These are phyloP conservation scores for Andrographis paniculata DNA, from an alignment of 305 asterid genomes.

Conservation along the genomic window DNA sequence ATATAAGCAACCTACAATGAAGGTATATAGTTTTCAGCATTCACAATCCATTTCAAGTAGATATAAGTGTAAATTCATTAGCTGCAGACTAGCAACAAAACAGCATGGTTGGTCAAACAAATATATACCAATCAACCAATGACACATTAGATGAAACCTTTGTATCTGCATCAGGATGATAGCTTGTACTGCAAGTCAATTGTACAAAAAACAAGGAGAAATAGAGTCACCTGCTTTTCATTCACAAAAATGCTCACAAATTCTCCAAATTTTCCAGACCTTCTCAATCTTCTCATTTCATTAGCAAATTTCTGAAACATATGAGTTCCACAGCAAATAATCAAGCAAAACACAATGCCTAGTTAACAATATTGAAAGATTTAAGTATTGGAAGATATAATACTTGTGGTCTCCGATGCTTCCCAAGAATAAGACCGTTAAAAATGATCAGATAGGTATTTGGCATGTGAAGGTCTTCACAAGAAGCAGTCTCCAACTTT, in stretches of 20 bases:
- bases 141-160: neutral
- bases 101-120: neutral
- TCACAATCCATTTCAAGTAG: slow-evolving; percentile 2
- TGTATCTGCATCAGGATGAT: slow-evolving; percentile 9
- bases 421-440: slow-evolving; percentile 95
- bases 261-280: slow-evolving; percentile 87
- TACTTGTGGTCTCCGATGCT: slow-evolving; percentile 75
- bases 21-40: slow-evolving; percentile 9
- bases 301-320: slow-evolving; percentile 51
- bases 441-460: slow-evolving; percentile 62
- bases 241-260: slow-evolving; percentile 90
- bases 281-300: slow-evolving; percentile 75
- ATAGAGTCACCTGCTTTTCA: slow-evolving; percentile 64
- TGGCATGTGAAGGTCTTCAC: slow-evolving; percentile 90
- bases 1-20: neutral
- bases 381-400: slow-evolving; percentile 19
- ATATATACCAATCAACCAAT: neutral
- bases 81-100: slow-evolving; percentile 3
- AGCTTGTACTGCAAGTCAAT: slow-evolving; percentile 7
- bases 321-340: slow-evolving; percentile 9
- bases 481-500: slow-evolving; percentile 74
- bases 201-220: slow-evolving; percentile 4
- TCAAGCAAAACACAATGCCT: neutral
- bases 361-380: neutral
- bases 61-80: neutral